Conservation (phyloP, 2,329 filamentous ascomycete species). For the Fusarium sp. region DNA sequence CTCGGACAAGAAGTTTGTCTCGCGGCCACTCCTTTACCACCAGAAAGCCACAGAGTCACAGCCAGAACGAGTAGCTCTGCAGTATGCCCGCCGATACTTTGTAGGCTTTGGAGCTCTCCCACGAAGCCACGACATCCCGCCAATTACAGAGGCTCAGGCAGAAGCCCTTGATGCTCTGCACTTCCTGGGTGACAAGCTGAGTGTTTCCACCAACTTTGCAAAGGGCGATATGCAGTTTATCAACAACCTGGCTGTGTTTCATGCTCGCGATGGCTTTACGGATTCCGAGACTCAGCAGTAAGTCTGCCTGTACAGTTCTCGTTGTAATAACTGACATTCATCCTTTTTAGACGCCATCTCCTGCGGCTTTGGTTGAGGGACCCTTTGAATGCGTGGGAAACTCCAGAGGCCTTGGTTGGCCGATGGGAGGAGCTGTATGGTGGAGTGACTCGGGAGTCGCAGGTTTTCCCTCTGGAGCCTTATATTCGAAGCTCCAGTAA, state of each 20-base stretch:
- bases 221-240: slow-evolving; percentile 65
- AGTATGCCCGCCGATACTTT: slow-evolving; percentile 36
- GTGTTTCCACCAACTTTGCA: slow-evolving; percentile 57
- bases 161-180: slow-evolving; percentile 64
- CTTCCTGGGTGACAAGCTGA: slow-evolving; percentile 57
- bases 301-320: fast-evolving
- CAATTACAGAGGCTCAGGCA: slow-evolving; percentile 62
- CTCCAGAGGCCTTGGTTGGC: slow-evolving; percentile 1
- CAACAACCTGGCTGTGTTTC: slow-evolving; percentile 65
- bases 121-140: slow-evolving; percentile 63
- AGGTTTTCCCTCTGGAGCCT: slow-evolving; percentile 27
- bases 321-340: slow-evolving; percentile 22
- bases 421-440: slow-evolving; percentile 30
- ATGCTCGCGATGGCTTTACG: slow-evolving; percentile 60
- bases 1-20: slow-evolving; percentile 11
- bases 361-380: slow-evolving; percentile 61
- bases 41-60: slow-evolving; percentile 1
- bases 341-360: slow-evolving; percentile 54
- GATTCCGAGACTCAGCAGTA: slow-evolving; percentile 31
- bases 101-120: slow-evolving; percentile 49
- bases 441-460: slow-evolving; percentile 12
- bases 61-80: slow-evolving; percentile 11
- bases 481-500: slow-evolving; percentile 34
- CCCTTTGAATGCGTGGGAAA: slow-evolving; percentile 58
- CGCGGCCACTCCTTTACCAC: slow-evolving; percentile 23